Percentiles rank a stretch among this genome's conserved stretches.
phyloP scores from a whole-genome alignment of 23 red algal genomes.

The Agarophyton chilense region DNA sequence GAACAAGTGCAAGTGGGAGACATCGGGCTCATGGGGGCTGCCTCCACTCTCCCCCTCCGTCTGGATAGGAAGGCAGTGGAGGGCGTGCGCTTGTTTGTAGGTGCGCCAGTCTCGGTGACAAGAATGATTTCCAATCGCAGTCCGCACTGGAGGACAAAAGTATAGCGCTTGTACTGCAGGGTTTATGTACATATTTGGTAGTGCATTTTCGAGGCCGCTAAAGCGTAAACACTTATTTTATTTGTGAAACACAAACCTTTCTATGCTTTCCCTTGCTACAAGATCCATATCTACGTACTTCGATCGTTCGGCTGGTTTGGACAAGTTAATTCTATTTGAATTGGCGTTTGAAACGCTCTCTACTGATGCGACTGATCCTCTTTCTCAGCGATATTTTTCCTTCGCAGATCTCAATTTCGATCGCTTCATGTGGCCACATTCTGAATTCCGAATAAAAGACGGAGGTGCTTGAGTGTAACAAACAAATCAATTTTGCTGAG shows the following conservation, averaged over 20 bases:
- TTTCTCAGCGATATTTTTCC: neutral
- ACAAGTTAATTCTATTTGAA: constrained; percentile 4
- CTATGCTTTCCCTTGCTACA: constrained; percentile 76
- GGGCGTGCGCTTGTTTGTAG: constrained; percentile 82
- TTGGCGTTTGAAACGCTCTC: neutral
- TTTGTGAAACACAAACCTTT: constrained; percentile 89
- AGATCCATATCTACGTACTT: constrained; percentile 78
- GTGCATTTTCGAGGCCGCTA: constrained; percentile 89
- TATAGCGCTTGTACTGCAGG: constrained; percentile 85
- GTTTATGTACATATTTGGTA: constrained; percentile 95
- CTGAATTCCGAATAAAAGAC: constrained; percentile 65
- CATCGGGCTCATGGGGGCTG: constrained; percentile 97
- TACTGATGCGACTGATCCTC: neutral
- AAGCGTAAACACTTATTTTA: constrained; percentile 79
- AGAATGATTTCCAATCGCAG: constrained; percentile 75
- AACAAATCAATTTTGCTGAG: constrained; percentile 15
- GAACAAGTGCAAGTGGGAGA: constrained; percentile 92
- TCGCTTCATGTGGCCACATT: constrained; percentile 40
- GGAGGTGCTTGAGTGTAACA: constrained; percentile 60
- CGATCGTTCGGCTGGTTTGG: constrained; percentile 47
- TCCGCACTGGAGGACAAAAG: constrained; percentile 75
- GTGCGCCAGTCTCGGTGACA: constrained; percentile 76
- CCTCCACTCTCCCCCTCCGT: constrained; percentile 39
- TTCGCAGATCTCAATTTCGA: constrained; percentile 7
- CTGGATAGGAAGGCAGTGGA: constrained; percentile 83